Percentiles rank a stretch among this genome's conserved stretches.
Conservation (phyloP, 2,329 filamentous ascomycete species). For the Monosporascus sp. region DNA sequence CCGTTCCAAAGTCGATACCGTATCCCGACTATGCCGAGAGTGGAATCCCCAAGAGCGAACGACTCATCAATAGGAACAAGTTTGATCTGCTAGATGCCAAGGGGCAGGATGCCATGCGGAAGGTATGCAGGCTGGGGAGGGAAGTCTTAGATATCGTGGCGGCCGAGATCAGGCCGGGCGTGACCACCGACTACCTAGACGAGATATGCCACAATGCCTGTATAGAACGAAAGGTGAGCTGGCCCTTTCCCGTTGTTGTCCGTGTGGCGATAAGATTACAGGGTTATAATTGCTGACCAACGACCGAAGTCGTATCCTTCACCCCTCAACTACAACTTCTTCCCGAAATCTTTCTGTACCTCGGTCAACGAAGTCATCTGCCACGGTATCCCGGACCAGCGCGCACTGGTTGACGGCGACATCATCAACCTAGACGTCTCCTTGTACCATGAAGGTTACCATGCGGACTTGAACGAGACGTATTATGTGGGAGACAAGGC, state of each 20-base stretch:
- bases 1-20: conserved; percentile 72
- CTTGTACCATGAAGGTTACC: conserved; percentile 89
- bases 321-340: conserved; percentile 89
- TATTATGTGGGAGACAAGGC: conserved; percentile 95
- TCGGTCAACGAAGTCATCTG: conserved; percentile 97
- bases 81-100: conserved; percentile 76
- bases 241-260: neutral
- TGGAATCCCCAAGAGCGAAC: conserved; percentile 64
- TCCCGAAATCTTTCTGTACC: conserved; percentile 97
- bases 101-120: conserved; percentile 84
- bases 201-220: conserved; percentile 93
- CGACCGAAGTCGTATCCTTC: conserved; percentile 79
- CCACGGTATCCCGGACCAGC: conserved; percentile 93
- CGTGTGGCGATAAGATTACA: neutral
- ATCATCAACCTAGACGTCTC: conserved; percentile 97
- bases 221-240: conserved; percentile 78
- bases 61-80: conserved; percentile 67
- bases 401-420: conserved; percentile 82
- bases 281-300: conserved; percentile 6
- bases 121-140: conserved; percentile 78
- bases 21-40: conserved; percentile 84
- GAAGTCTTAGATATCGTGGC: conserved; percentile 93
- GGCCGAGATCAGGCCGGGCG: conserved; percentile 76
- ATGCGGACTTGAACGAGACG: conserved; percentile 96
- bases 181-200: conserved; percentile 94